phyloP scores from a whole-genome alignment of 306 rosid genomes.

The Medicago lupulina region DNA sequence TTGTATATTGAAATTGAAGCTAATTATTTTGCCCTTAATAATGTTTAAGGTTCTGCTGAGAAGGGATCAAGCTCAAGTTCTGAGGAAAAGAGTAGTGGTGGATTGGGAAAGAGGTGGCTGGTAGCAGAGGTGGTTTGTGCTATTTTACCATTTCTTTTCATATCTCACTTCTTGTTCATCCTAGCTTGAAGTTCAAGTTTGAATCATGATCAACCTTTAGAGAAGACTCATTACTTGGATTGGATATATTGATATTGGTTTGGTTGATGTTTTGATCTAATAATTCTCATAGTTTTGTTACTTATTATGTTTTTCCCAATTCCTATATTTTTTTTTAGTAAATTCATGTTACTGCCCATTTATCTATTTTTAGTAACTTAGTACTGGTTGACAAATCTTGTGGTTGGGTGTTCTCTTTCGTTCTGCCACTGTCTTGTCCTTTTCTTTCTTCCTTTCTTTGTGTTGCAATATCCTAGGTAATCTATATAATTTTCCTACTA shows the following conservation, averaged over 20 bases:
- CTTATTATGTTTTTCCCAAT: not conserved
- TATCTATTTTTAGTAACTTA: not conserved
- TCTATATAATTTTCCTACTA: not conserved
- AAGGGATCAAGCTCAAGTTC: slow-evolving; percentile 45
- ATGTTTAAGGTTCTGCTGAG: slow-evolving; percentile 41
- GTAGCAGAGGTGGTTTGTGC: slow-evolving; percentile 46
- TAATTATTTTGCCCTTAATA: not conserved
- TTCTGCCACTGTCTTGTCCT: not conserved
- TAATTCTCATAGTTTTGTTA: not conserved
- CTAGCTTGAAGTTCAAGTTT: slow-evolving; percentile 37
- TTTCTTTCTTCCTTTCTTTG: slow-evolving; percentile 8
- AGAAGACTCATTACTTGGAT: slow-evolving; percentile 3
- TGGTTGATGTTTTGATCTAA: not conserved
- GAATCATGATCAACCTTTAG: slow-evolving; percentile 13
- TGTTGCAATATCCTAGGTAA: not conserved
- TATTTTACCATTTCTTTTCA: slow-evolving; percentile 50
- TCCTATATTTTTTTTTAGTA: slow-evolving; percentile 26
- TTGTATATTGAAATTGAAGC: slow-evolving; percentile 25
- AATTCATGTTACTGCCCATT: not conserved
- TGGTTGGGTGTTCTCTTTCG: not conserved
- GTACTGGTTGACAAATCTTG: not conserved
- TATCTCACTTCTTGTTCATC: slow-evolving; percentile 42
- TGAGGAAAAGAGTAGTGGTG: slow-evolving; percentile 51
- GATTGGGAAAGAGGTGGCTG: slow-evolving; percentile 43
- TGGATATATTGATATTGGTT: not conserved